A percentile compares a stretch with the other conserved stretches of the same genome.
Conservation (phyloP, 164 flowering plant genomes). For the Aristolochia contorta region DNA sequence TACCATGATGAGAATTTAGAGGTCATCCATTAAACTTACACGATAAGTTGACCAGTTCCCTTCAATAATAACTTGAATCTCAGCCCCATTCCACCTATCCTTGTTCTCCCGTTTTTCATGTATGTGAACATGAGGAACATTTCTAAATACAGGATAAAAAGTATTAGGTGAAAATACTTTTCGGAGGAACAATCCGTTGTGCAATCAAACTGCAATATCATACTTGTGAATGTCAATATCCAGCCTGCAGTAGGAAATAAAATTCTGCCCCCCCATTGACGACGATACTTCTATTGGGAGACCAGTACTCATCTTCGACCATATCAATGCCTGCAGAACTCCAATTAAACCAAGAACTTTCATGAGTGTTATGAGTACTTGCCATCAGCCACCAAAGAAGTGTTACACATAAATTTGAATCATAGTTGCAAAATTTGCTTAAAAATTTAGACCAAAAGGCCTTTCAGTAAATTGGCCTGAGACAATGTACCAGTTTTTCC, state of each 20-base stretch:
- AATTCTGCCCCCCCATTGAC: conserved; percentile 72
- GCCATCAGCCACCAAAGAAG: too few relatives aligned
- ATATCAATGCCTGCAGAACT: conserved; percentile 77
- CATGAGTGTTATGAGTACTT: neutral
- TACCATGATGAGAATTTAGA: too few relatives aligned
- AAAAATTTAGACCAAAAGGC: too few relatives aligned
- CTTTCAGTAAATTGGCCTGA: too few relatives aligned
- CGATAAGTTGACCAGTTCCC: conserved; percentile 99
- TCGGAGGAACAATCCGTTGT: too few relatives aligned
- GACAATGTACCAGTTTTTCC: too few relatives aligned
- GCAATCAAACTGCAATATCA: conserved; percentile 5
- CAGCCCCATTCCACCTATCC: conserved; percentile 93
- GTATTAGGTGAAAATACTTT: neutral
- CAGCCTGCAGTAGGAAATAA: conserved; percentile 70
- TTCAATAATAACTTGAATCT: conserved; percentile 94
- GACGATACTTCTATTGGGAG: conserved; percentile 94
- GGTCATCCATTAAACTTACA: conserved; percentile 29
- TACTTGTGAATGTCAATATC: conserved; percentile 95
- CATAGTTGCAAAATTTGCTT: too few relatives aligned
- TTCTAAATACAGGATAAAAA: conserved; percentile 34
- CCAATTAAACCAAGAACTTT: conserved; percentile 2
- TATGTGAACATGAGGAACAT: conserved; percentile 80
- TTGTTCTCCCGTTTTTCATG: conserved; percentile 76
- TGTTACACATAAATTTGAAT: too few relatives aligned
- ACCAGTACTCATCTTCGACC: conserved; percentile 99